Evolutionary conservation across 2,329 filamentous ascomycete species (phyloP).

Genomic region (Arthroderma uncinatum): DNA sequence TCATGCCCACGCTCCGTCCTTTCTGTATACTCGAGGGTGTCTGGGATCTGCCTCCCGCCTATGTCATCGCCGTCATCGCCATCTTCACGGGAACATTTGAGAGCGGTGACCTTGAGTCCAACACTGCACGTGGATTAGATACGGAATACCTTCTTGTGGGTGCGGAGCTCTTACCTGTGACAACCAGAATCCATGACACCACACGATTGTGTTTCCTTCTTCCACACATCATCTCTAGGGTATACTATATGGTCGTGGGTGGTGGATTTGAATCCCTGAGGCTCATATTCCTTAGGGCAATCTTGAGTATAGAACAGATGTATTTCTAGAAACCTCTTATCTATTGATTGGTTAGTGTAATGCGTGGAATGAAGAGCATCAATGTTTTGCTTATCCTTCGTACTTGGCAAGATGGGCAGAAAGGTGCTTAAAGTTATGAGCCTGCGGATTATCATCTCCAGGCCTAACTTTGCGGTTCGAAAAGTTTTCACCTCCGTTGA

Average conservation of each 20-base stretch:
- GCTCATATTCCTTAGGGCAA: conserved; percentile 30
- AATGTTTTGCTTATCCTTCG: neutral
- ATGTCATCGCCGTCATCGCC: conserved; percentile 17
- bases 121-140: conserved; percentile 19
- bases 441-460: conserved; percentile 35
- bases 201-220: conserved; percentile 25
- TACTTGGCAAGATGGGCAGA: conserved; percentile 36
- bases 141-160: neutral
- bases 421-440: conserved; percentile 30
- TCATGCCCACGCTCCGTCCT: conserved; percentile 18
- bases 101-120: conserved; percentile 26
- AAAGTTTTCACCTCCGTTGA: conserved; percentile 28
- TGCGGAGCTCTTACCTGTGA: conserved; percentile 25
- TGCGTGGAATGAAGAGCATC: neutral
- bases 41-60: conserved; percentile 18
- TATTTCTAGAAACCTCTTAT: conserved; percentile 33
- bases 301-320: conserved; percentile 37
- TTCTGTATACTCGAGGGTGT: conserved; percentile 24
- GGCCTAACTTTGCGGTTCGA: conserved; percentile 30
- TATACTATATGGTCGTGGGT: conserved; percentile 26
- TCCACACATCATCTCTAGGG: conserved; percentile 30
- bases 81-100: conserved; percentile 24
- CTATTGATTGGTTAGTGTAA: conserved; percentile 15
- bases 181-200: conserved; percentile 28
- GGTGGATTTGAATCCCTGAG: conserved; percentile 30